These are phyloP conservation scores for Diaporthe vaccinii DNA, from an alignment of 2,329 filamentous ascomycete species.

Conservation along the genomic window DNA sequence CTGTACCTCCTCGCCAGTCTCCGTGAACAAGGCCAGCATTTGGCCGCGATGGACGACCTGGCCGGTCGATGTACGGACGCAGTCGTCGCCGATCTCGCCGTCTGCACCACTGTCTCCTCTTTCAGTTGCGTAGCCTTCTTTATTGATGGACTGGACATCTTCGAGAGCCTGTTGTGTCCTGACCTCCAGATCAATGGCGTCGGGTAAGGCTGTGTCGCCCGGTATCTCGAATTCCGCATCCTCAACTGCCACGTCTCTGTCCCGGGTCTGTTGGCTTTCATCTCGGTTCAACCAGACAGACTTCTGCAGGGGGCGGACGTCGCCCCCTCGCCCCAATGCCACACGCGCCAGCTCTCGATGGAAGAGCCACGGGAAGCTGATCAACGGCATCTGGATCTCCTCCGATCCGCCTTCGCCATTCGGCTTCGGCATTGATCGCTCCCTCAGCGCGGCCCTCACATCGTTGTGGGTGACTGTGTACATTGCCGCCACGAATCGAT, in stretches of 20 bases:
- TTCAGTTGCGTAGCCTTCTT: constrained; percentile 3
- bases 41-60: constrained; percentile 51
- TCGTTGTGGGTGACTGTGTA: constrained; percentile 86
- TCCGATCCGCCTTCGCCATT: constrained; percentile 48
- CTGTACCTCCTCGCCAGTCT: constrained; percentile 43
- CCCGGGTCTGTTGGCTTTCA: neutral
- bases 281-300: neutral
- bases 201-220: neutral
- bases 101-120: constrained; percentile 33
- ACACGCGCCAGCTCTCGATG: constrained; percentile 78
- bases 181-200: neutral
- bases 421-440: constrained; percentile 47
- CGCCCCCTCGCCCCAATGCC: constrained; percentile 58
- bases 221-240: neutral
- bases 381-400: constrained; percentile 77
- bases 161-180: constrained; percentile 19
- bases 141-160: neutral
- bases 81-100: constrained; percentile 40
- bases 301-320: constrained; percentile 2
- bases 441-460: constrained; percentile 69
- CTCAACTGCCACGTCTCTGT: neutral
- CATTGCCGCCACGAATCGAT: constrained; percentile 86
- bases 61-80: constrained; percentile 46
- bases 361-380: constrained; percentile 96
- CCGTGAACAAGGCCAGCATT: constrained; percentile 48